These are phyloP conservation scores for Paecilomyces variotii DNA, from an alignment of 2,329 filamentous ascomycete species.

Conservation along the genomic window DNA sequence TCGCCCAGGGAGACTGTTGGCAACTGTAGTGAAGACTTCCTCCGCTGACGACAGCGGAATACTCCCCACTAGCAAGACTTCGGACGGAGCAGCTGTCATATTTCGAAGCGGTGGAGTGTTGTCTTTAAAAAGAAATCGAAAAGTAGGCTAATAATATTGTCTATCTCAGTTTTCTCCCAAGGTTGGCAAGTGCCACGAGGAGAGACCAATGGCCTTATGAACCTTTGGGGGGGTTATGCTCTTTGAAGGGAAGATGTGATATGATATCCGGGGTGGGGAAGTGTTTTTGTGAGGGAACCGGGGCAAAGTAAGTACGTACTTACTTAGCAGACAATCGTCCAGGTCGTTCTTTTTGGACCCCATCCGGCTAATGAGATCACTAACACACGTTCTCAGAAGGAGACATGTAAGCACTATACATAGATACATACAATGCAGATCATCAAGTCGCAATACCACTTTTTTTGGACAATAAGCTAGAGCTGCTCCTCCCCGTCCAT, in stretches of 20 bases:
- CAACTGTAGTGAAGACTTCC: slow-evolving; percentile 24
- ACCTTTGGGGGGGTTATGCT: background rate
- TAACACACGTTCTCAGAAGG: background rate
- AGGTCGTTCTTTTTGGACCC: background rate
- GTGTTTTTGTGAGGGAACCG: no score
- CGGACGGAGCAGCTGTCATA: background rate
- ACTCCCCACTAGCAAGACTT: slow-evolving; percentile 26
- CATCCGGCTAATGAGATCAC: background rate
- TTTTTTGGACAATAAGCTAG: no score
- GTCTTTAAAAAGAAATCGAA: background rate
- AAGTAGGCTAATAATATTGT: background rate
- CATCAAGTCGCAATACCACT: no score
- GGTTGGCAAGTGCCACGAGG: background rate
- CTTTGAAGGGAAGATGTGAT: no score
- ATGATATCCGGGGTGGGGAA: no score
- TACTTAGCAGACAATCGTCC: background rate
- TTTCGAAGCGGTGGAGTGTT: background rate
- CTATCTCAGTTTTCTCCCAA: background rate
- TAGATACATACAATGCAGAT: no score
- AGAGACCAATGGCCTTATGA: background rate
- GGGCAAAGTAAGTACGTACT: background rate
- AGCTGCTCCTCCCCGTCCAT: no score
- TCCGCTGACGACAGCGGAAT: slow-evolving; percentile 25
- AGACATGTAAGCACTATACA: background rate
- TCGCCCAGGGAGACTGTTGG: slow-evolving; percentile 21